Percentiles rank a stretch among this genome's conserved stretches.
These are phyloP conservation scores for Aethionema arabicum DNA, from an alignment of 345 rosid species.

Conservation along the genomic window DNA sequence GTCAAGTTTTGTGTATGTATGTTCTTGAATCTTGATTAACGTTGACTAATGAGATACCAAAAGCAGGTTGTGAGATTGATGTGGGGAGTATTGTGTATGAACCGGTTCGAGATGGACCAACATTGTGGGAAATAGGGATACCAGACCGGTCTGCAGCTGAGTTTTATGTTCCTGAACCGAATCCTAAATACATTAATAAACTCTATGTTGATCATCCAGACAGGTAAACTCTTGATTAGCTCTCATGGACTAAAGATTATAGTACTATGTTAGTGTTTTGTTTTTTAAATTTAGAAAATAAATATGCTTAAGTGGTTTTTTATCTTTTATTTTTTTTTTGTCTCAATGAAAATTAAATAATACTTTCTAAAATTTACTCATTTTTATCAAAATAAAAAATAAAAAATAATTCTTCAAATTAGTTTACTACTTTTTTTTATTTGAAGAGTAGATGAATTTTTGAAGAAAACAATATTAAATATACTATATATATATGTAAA, in stretches of 20 bases:
- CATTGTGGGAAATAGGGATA: conserved; percentile 90
- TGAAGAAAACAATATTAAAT: too few relatives aligned
- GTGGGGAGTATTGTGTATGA: conserved; percentile 52
- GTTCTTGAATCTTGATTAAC: conserved; percentile 4
- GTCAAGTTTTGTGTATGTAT: background rate
- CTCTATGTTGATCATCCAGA: conserved; percentile 68
- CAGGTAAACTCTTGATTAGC: conserved; percentile 41
- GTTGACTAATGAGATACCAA: conserved; percentile 2
- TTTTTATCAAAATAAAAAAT: background rate
- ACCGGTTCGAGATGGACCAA: conserved; percentile 80
- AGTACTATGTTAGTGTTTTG: too few relatives aligned
- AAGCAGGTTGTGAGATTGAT: conserved; percentile 53
- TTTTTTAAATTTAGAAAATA: too few relatives aligned
- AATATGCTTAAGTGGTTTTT: too few relatives aligned
- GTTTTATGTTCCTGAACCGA: conserved; percentile 73
- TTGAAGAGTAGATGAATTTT: too few relatives aligned
- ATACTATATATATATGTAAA: too few relatives aligned
- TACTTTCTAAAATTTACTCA: too few relatives aligned
- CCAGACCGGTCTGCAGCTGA: conserved; percentile 78
- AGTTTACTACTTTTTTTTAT: too few relatives aligned
- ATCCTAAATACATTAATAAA: conserved; percentile 59
- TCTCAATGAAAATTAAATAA: too few relatives aligned
- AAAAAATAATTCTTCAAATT: too few relatives aligned
- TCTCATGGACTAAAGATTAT: too few relatives aligned
- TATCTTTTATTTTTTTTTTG: background rate